phyloP scores from a whole-genome alignment of 352 stramenopile species.

The Globisporangium paddicum region DNA sequence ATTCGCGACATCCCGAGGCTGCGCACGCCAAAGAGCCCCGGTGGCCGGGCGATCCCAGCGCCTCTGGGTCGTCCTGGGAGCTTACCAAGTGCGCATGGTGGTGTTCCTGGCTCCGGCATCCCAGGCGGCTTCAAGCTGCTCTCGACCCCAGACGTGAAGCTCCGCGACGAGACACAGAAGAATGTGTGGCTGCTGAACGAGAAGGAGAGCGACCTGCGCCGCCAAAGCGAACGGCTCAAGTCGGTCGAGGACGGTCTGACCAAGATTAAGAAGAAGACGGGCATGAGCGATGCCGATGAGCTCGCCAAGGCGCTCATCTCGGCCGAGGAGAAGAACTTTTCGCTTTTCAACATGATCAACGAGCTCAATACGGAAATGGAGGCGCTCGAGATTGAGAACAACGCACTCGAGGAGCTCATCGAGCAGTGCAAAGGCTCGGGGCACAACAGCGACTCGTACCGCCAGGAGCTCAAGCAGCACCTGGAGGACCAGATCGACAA shows the following conservation, averaged over 20 bases:
- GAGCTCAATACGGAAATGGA: slow-evolving; percentile 91
- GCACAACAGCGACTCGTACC: slow-evolving; percentile 50
- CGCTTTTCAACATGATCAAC: slow-evolving; percentile 94
- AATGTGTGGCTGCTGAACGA: slow-evolving; percentile 70
- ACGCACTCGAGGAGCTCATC: slow-evolving; percentile 55
- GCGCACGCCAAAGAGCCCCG: slow-evolving; percentile 52
- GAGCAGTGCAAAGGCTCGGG: slow-evolving; percentile 56
- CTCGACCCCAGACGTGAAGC: slow-evolving; percentile 60
- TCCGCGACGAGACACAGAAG: slow-evolving; percentile 74
- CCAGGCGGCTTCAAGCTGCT: slow-evolving; percentile 45
- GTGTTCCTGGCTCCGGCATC: not conserved
- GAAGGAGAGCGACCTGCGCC: slow-evolving; percentile 70
- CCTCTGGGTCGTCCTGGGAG: not conserved
- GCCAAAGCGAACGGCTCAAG: slow-evolving; percentile 63
- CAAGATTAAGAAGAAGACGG: slow-evolving; percentile 89
- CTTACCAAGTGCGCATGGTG: not conserved
- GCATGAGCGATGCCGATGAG: slow-evolving; percentile 75
- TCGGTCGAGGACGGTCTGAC: slow-evolving; percentile 76
- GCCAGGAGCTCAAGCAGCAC: slow-evolving; percentile 56
- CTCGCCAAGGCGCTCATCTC: slow-evolving; percentile 81
- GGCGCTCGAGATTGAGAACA: slow-evolving; percentile 82
- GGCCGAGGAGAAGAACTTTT: slow-evolving; percentile 94
- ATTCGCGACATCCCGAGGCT: slow-evolving; percentile 72
- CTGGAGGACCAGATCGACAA: slow-evolving; percentile 84
- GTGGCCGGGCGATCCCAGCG: not conserved